Evolutionary conservation across 2,329 filamentous ascomycete species (phyloP).

Genomic region (Trichocomaceae sp.): DNA sequence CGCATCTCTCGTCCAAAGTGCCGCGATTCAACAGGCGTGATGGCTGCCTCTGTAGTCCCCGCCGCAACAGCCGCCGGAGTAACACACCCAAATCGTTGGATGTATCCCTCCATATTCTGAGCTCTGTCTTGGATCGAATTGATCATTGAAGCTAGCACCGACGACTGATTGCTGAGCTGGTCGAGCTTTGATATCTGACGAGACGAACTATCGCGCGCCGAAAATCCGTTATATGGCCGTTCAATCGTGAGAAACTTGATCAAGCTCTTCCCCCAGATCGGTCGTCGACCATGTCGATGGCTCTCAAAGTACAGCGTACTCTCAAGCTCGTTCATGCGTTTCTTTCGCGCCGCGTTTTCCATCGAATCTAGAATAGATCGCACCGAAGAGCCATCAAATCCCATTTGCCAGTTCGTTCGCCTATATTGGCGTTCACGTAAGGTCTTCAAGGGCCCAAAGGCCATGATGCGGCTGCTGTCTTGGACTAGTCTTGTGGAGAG

Average conservation of each 20-base stretch:
- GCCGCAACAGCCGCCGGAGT: constrained; percentile 82
- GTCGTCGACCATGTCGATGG: constrained; percentile 69
- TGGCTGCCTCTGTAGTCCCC: constrained; percentile 62
- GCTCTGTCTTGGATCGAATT: constrained; percentile 68
- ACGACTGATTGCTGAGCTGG: constrained; percentile 68
- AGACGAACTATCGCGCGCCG: constrained; percentile 48
- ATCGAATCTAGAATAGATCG: constrained; percentile 65
- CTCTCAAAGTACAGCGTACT: constrained; percentile 75
- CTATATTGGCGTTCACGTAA: constrained; percentile 64
- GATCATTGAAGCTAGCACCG: constrained; percentile 52
- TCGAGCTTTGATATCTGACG: constrained; percentile 58
- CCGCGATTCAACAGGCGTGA: constrained; percentile 57
- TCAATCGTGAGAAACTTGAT: constrained; percentile 66
- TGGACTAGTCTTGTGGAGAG: constrained; percentile 50
- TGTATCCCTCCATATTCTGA: constrained; percentile 62
- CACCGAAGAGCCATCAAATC: constrained; percentile 60
- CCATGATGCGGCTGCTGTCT: constrained; percentile 59
- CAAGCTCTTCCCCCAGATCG: constrained; percentile 74
- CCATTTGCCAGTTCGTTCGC: constrained; percentile 49
- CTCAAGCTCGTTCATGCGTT: constrained; percentile 69
- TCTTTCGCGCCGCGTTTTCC: constrained; percentile 63
- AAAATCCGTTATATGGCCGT: constrained; percentile 52
- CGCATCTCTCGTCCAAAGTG: constrained; percentile 41
- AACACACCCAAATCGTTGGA: constrained; percentile 85
- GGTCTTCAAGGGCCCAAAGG: constrained; percentile 62